These are phyloP conservation scores for Ophiocordyceps unilateralis DNA, from an alignment of 2,329 filamentous ascomycete species.

Conservation along the genomic window DNA sequence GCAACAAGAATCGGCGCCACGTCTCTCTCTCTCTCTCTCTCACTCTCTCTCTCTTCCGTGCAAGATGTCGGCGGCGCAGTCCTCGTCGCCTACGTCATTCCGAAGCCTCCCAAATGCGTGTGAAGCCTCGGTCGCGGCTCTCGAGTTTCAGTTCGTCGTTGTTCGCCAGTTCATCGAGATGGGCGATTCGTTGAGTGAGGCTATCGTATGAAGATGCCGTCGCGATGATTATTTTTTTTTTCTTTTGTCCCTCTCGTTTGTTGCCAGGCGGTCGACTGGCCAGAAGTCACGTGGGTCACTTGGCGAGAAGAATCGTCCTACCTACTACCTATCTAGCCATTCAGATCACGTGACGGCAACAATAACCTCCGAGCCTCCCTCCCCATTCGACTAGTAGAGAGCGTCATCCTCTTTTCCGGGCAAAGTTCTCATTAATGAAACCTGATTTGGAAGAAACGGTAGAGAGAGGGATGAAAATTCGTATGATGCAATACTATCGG, in stretches of 20 bases:
- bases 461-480: neutral
- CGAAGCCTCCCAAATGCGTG: too few species aligned
- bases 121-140: slow-evolving; percentile 12
- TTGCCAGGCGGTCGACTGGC: slow-evolving; percentile 5
- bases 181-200: slow-evolving; percentile 3
- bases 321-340: too few species aligned
- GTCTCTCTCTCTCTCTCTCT: neutral
- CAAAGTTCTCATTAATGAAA: too few species aligned
- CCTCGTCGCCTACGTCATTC: slow-evolving; percentile 10
- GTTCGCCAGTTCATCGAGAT: slow-evolving; percentile 11
- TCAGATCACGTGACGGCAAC: neutral
- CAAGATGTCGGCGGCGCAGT: neutral
- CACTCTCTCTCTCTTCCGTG: neutral
- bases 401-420: neutral
- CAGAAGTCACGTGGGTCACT: slow-evolving; percentile 13
- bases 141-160: slow-evolving; percentile 9
- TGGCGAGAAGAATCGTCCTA: neutral
- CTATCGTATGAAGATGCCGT: slow-evolving; percentile 4
- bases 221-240: slow-evolving; percentile 9
- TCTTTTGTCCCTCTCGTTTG: slow-evolving; percentile 7
- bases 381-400: neutral
- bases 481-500: neutral
- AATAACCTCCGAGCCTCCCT: too few species aligned
- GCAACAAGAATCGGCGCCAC: slow-evolving; percentile 39
- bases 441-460: slow-evolving; percentile 2